phyloP scores from a whole-genome alignment of 139 green algal genomes.

The Tetradesmus lagerheimii region DNA sequence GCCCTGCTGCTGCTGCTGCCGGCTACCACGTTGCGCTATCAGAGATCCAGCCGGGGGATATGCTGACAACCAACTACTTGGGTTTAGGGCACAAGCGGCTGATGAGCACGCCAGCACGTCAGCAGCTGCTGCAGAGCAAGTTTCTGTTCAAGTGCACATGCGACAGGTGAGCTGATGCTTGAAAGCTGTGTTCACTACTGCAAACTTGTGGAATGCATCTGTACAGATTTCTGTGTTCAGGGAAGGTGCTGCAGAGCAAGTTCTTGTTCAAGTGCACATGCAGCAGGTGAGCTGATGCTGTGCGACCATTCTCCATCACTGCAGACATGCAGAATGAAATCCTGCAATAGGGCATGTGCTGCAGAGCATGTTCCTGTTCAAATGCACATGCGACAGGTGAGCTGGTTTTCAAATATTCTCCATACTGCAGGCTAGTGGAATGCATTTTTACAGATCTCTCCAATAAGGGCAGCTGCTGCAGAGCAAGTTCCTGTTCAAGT shows the following conservation, averaged over 20 bases:
- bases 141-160: slow-evolving; percentile 36
- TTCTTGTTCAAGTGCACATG: too few species aligned
- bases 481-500: slow-evolving; percentile 23
- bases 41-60: slow-evolving; percentile 1
- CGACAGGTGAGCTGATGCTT: not conserved
- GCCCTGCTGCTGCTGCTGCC: slow-evolving; percentile 1
- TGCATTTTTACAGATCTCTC: too few species aligned
- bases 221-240: too few species aligned
- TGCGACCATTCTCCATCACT: too few species aligned
- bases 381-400: slow-evolving; percentile 24
- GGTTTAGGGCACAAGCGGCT: slow-evolving; percentile 35
- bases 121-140: slow-evolving; percentile 34
- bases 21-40: slow-evolving; percentile 20
- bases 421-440: too few species aligned
- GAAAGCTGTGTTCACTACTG: too few species aligned
- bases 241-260: too few species aligned
- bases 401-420: not conserved
- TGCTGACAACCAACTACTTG: slow-evolving; percentile 37
- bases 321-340: too few species aligned
- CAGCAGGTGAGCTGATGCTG: too few species aligned
- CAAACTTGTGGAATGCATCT: too few species aligned
- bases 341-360: too few species aligned
- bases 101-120: slow-evolving; percentile 13
- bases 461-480: not conserved
- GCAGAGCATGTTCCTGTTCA: slow-evolving; percentile 36